Evolutionary conservation across 371 early-diverging fungal species (phyloP).

Genomic region (Mortierella sp.): DNA sequence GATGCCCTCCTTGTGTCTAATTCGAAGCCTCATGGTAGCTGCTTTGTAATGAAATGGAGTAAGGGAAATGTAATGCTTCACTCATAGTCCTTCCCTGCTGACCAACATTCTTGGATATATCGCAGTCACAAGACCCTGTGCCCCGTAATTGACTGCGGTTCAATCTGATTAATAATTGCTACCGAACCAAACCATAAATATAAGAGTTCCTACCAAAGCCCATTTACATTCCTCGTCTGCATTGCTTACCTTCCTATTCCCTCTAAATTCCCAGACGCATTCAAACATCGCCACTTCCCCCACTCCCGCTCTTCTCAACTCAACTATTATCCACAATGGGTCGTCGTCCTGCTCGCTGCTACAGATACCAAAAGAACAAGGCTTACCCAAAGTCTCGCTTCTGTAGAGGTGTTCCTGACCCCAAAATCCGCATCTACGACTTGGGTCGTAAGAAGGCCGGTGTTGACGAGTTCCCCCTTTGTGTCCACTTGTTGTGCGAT

Average conservation of each 20-base stretch:
- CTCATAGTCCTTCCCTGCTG: background rate
- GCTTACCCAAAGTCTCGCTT: constrained; percentile 99
- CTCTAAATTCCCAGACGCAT: background rate
- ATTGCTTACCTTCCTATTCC: background rate
- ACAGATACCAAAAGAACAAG: constrained; percentile 99
- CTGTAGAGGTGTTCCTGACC: constrained; percentile 99
- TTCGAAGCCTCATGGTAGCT: constrained; percentile 62
- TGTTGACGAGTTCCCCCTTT: constrained; percentile 98
- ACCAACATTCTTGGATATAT: background rate
- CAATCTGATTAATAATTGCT: background rate
- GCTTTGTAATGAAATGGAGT: constrained; percentile 23
- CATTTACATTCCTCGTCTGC: background rate
- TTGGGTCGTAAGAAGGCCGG: constrained; percentile 99
- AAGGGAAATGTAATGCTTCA: background rate
- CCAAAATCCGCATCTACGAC: constrained; percentile 99
- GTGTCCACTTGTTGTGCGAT: constrained; percentile 98
- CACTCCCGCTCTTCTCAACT: background rate
- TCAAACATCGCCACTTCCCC: background rate
- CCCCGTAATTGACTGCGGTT: constrained; percentile 7
- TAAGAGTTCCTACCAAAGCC: background rate
- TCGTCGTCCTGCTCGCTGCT: constrained; percentile 99
- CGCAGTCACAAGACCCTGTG: background rate
- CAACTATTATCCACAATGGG: constrained; percentile 79
- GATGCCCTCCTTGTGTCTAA: constrained; percentile 61
- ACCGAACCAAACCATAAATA: background rate